Conservation (phyloP, 2,329 filamentous ascomycete genomes). For the Dothideomycetes sp. region DNA sequence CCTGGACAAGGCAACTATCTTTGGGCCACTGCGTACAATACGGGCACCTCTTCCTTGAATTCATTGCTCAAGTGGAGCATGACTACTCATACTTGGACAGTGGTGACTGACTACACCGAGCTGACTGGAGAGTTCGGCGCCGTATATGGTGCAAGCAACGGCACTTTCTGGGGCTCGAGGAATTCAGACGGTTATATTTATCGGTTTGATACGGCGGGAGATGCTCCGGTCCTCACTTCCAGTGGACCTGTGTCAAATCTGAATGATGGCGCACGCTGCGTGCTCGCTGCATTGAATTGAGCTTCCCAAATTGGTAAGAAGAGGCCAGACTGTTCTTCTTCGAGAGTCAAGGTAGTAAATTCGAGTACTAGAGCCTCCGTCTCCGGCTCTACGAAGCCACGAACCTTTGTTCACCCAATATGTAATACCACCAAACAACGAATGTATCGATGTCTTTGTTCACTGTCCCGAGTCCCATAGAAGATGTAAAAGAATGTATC, state of each 20-base stretch:
- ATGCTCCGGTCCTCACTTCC: neutral
- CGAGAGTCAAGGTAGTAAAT: too few relatives aligned
- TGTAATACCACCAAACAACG: too few relatives aligned
- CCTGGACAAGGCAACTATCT: constrained; percentile 2
- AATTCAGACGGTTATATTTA: constrained; percentile 1
- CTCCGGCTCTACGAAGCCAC: too few relatives aligned
- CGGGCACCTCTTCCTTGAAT: neutral
- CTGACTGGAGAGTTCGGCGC: neutral
- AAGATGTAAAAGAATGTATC: too few relatives aligned
- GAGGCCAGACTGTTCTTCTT: too few relatives aligned
- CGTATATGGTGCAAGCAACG: constrained; percentile 1
- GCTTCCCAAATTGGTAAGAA: too few relatives aligned
- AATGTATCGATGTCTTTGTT: too few relatives aligned
- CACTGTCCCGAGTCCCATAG: too few relatives aligned
- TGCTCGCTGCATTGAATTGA: too few relatives aligned
- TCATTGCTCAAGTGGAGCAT: neutral
- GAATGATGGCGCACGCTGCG: constrained; percentile 4
- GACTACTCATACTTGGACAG: neutral
- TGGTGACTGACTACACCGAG: neutral
- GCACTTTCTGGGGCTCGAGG: neutral
- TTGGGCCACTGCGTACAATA: neutral
- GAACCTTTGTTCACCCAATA: too few relatives aligned
- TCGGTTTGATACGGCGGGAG: neutral
- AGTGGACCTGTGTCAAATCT: neutral
- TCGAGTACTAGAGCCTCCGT: too few relatives aligned